Conservation (phyloP, 495 filamentous ascomycete species). For the Aspergillus baeticus region DNA sequence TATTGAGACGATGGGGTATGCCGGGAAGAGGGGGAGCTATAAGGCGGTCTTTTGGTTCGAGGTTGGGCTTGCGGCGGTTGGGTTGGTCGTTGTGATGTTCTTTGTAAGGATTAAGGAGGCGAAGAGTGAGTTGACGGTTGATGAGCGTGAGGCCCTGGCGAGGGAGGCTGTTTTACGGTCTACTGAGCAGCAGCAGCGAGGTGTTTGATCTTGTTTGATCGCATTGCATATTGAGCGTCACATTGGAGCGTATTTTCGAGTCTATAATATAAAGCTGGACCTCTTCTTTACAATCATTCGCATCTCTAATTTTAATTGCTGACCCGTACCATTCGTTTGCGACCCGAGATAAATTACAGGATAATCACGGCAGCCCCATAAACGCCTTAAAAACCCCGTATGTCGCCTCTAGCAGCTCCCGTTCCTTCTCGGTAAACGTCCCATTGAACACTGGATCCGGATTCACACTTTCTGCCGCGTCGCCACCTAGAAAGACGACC, state of each 20-base stretch:
- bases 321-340: too few relatives aligned
- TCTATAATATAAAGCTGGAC: too few relatives aligned
- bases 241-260: too few relatives aligned
- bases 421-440: not conserved
- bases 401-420: not conserved
- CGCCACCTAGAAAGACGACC: not conserved
- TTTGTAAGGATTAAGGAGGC: conserved; percentile 69
- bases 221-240: too few relatives aligned
- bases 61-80: conserved; percentile 52
- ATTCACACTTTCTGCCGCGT: not conserved
- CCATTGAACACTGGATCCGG: conserved; percentile 9
- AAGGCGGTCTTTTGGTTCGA: conserved; percentile 51
- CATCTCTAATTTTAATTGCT: too few relatives aligned
- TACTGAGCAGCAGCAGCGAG: not conserved
- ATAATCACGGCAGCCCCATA: conserved; percentile 1
- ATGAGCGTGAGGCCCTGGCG: conserved; percentile 44
- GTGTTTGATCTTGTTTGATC: too few relatives aligned
- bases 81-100: conserved; percentile 53
- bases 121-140: conserved; percentile 65
- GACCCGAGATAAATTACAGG: too few relatives aligned
- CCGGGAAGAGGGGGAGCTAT: conserved; percentile 52
- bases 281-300: too few relatives aligned
- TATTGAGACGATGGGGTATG: conserved; percentile 43
- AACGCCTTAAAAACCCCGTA: not conserved
- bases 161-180: not conserved